Percentiles rank a stretch among this genome's conserved stretches.
phyloP scores from a whole-genome alignment of 495 filamentous ascomycete species.

The Saxophila tyrrhenica region DNA sequence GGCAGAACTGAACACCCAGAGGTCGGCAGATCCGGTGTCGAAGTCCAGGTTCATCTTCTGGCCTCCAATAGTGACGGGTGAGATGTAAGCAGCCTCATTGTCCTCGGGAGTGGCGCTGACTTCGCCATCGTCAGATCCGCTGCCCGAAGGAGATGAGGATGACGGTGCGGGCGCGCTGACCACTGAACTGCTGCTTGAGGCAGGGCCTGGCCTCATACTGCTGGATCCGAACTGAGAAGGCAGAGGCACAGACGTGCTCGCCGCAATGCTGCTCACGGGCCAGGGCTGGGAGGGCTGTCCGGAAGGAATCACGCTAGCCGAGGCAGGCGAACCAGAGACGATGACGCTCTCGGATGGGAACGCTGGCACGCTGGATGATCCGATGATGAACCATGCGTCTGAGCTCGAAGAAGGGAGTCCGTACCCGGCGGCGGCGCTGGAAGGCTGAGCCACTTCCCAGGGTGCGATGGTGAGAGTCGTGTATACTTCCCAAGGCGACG shows the following conservation, averaged over 20 bases:
- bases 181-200: neutral
- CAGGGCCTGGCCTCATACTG: too few relatives aligned
- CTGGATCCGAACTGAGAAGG: too few relatives aligned
- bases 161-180: neutral
- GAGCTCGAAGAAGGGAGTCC: neutral
- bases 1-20: slow-evolving; percentile 72
- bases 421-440: neutral
- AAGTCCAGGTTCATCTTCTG: slow-evolving; percentile 67
- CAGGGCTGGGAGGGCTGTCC: neutral
- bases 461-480: neutral
- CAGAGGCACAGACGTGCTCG: neutral
- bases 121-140: slow-evolving; percentile 30
- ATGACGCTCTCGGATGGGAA: neutral
- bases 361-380: neutral
- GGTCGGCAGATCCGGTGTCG: slow-evolving; percentile 72
- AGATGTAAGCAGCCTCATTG: slow-evolving; percentile 58
- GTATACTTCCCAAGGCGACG: neutral
- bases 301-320: neutral
- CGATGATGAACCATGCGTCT: neutral
- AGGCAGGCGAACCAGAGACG: neutral
- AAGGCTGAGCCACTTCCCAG: neutral
- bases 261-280: neutral
- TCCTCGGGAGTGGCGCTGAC: slow-evolving; percentile 51
- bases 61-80: slow-evolving; percentile 59
- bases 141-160: neutral